Base-by-base conservation (phyloP, 305 asterid genomes). In the Solanum hybrid region DNA sequence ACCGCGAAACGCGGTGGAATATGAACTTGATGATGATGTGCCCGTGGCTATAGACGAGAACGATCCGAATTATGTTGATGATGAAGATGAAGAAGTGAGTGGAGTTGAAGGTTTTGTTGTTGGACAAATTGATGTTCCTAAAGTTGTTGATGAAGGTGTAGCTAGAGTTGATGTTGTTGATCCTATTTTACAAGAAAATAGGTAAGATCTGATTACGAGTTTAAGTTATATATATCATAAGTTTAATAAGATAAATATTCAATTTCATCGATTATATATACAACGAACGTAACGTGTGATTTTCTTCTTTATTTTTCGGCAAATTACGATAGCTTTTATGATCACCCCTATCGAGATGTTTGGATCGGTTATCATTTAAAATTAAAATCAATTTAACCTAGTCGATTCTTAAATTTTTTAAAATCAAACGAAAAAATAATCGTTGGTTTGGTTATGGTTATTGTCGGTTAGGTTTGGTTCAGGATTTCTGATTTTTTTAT, bases 331-430 rank as follows among this genome's bases (percentile, higher is more conserved):
- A 46, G 7, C 0, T 14, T 5, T 14, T 46, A 46, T 0, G 20
- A 14, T 0, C 7, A 13, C 7, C 0, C 17, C 2, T 42, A 13
- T 0, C 6, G 17, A 4, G 56, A 0, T 42, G 0, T 42, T 42
- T 42, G 17, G 20, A 42, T 42, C 20, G 20, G 6, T 13, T 13
- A 42, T 42, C 0, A 0, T 12, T 12, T 42, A 42, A 42, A 42
- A 42, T 42, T 42, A 42, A 42, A 42, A 42, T 42, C 2, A 42
- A 42, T 4, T 42, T 3, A 42, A 42, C 2, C 0, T 42, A 4
- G 17, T 42, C 5, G 6, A 0, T 12, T 40, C 5, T 40, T 42
- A 1, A 42, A 42, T 0, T 4, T 12, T 42, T 1, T 42, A 42
- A 12, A 42, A 42, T 42, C 17, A 42, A 38, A 42, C 6, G 6